Conservation (phyloP, 768 basidiomycete genomes). For the Tulasnella sp. region DNA sequence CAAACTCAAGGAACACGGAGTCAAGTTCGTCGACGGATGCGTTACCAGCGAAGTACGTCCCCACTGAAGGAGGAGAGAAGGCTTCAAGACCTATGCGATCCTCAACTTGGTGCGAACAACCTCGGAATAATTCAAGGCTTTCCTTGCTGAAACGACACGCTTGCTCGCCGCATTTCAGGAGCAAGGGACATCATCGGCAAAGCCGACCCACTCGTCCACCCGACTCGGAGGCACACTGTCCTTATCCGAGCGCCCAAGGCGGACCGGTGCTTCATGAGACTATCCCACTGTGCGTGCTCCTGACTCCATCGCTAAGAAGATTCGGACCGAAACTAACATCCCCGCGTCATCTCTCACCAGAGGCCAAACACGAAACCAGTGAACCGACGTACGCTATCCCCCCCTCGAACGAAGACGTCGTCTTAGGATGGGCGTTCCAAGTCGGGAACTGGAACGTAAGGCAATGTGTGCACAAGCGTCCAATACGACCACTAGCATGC, state of each 20-base stretch:
- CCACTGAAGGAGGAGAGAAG: conserved; percentile 38
- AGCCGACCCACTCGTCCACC: conserved; percentile 65
- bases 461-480: background rate
- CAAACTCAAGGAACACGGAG: conserved; percentile 48
- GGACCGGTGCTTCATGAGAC: conserved; percentile 38
- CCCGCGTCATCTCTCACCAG: background rate
- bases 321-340: background rate
- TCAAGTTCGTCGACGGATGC: conserved; percentile 50
- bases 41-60: conserved; percentile 51
- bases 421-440: conserved; percentile 52
- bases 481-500: conserved; percentile 44
- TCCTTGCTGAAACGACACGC: background rate
- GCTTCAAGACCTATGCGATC: conserved; percentile 49
- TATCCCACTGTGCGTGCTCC: background rate
- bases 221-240: conserved; percentile 84
- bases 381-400: conserved; percentile 64
- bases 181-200: conserved; percentile 70
- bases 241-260: conserved; percentile 73
- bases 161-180: conserved; percentile 46
- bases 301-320: too few relatives aligned
- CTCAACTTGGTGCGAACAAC: conserved; percentile 51
- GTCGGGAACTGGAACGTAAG: conserved; percentile 56
- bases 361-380: conserved; percentile 31
- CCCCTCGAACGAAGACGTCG: conserved; percentile 51
- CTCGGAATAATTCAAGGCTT: too few relatives aligned